phyloP scores from a whole-genome alignment of 23 red algal species.

The Gracilaria gracilis region DNA sequence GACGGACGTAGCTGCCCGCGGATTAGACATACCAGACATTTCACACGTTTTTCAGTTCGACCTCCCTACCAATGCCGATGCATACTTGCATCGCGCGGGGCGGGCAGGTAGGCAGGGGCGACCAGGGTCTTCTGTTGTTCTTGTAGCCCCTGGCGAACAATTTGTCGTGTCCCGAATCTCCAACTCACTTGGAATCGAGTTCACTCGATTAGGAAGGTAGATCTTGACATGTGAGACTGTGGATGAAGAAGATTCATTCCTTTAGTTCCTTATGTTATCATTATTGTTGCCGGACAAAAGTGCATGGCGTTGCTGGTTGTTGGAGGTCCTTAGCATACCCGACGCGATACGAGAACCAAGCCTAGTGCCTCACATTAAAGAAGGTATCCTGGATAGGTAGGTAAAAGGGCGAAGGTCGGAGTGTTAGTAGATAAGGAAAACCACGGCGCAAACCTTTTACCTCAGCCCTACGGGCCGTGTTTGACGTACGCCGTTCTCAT shows the following conservation, averaged over 20 bases:
- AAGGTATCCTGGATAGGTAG: too few species aligned
- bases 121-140: slow-evolving; percentile 60
- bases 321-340: too few species aligned
- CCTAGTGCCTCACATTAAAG: too few species aligned
- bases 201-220: slow-evolving; percentile 46
- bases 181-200: slow-evolving; percentile 72
- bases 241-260: neutral
- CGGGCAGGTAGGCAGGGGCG: slow-evolving; percentile 72
- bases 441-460: too few species aligned
- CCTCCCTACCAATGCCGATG: slow-evolving; percentile 92
- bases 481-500: too few species aligned
- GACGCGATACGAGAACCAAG: too few species aligned
- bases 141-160: slow-evolving; percentile 72
- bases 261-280: too few species aligned
- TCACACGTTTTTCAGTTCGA: slow-evolving; percentile 95
- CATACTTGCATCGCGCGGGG: slow-evolving; percentile 93
- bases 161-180: slow-evolving; percentile 79
- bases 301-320: too few species aligned
- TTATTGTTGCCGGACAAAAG: too few species aligned
- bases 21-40: slow-evolving; percentile 86
- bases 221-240: neutral
- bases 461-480: too few species aligned
- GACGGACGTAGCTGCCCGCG: slow-evolving; percentile 93
- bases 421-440: too few species aligned
- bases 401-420: too few species aligned